phyloP scores from a whole-genome alignment of 805 yeast species.

The Spathaspora girioi region DNA sequence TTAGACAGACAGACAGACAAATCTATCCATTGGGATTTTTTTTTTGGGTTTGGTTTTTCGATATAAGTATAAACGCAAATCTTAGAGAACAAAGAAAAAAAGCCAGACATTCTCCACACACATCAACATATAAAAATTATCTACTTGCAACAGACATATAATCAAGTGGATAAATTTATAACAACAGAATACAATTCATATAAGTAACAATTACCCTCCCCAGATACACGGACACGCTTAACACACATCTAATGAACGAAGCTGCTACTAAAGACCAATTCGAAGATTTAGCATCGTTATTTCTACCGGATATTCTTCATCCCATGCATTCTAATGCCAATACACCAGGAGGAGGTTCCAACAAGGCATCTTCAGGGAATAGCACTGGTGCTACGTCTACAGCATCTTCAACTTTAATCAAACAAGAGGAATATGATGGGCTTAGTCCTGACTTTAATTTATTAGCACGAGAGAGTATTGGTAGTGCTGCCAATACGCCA shows the following conservation, averaged over 20 bases:
- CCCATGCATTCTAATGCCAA: conserved; percentile 7
- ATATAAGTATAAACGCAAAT: not conserved
- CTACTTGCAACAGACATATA: not conserved
- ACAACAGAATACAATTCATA: too few species aligned
- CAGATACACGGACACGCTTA: not conserved
- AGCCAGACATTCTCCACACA: not conserved
- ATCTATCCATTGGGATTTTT: not conserved
- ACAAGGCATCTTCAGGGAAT: not conserved
- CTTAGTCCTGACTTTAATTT: conserved; percentile 4
- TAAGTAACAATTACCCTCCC: not conserved
- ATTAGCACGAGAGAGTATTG: conserved; percentile 2
- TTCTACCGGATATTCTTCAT: conserved; percentile 37
- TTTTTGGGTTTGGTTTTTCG: not conserved
- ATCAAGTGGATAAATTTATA: not conserved
- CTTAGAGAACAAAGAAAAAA: conserved; percentile 1
- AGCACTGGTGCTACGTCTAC: not conserved
- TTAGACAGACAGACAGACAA: not conserved
- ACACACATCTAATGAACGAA: conserved; percentile 1
- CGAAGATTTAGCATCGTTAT: conserved; percentile 40
- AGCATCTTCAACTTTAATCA: not conserved
- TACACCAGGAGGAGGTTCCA: conserved; percentile 2
- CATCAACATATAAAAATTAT: not conserved
- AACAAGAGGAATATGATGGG: conserved; percentile 4
- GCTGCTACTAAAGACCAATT: conserved; percentile 7
- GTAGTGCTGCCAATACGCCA: conserved; percentile 1